These are phyloP conservation scores for Mucor saturninus DNA, from an alignment of 371 early-diverging fungal species.

Conservation along the genomic window DNA sequence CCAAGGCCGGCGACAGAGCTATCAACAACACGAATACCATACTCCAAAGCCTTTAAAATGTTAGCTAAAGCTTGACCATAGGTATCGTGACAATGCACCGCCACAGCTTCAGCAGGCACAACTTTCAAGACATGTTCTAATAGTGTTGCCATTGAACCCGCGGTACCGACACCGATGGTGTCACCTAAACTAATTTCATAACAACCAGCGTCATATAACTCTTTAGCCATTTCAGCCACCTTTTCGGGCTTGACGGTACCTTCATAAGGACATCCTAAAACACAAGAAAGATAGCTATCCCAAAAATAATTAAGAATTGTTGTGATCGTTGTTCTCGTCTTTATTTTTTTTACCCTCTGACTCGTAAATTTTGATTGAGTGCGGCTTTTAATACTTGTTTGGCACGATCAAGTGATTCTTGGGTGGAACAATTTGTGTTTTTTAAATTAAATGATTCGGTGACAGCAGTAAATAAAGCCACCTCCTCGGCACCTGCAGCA, in stretches of 20 bases:
- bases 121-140: slow-evolving; percentile 73
- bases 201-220: slow-evolving; percentile 89
- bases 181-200: slow-evolving; percentile 97
- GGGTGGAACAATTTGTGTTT: slow-evolving; percentile 94
- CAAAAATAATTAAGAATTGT: neutral
- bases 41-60: slow-evolving; percentile 82
- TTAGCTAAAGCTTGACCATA: slow-evolving; percentile 98
- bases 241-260: slow-evolving; percentile 73
- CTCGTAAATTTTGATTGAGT: slow-evolving; percentile 67
- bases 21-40: slow-evolving; percentile 91
- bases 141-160: slow-evolving; percentile 76
- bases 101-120: slow-evolving; percentile 80
- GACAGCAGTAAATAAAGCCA: slow-evolving; percentile 94
- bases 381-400: slow-evolving; percentile 73
- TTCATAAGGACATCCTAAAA: slow-evolving; percentile 95
- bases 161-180: slow-evolving; percentile 95
- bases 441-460: slow-evolving; percentile 87
- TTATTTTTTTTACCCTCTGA: slow-evolving; percentile 70
- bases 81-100: slow-evolving; percentile 97
- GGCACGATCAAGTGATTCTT: slow-evolving; percentile 81
- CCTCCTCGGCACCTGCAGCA: slow-evolving; percentile 80
- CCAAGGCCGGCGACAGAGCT: slow-evolving; percentile 94
- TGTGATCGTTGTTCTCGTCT: neutral
- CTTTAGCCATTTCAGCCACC: slow-evolving; percentile 79
- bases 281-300: slow-evolving; percentile 87